Conservation (phyloP, 2,329 filamentous ascomycete genomes). For the Coniochaeta prunicola region DNA sequence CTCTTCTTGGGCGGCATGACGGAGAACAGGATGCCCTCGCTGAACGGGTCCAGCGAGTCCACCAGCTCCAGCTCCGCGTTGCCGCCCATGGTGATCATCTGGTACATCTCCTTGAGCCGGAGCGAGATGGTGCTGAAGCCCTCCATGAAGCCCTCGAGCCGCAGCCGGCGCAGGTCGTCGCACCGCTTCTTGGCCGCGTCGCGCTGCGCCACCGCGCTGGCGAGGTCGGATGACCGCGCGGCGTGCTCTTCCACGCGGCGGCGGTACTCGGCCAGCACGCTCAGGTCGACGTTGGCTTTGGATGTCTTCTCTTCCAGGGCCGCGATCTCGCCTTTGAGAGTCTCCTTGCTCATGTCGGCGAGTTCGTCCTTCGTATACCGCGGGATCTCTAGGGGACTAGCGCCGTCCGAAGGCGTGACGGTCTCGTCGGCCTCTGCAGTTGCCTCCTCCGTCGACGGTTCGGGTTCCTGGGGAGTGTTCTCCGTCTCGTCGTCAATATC, state of each 20-base stretch:
- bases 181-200: constrained; percentile 87
- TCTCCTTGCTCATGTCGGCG: constrained; percentile 56
- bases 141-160: constrained; percentile 96
- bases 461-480: constrained; percentile 15
- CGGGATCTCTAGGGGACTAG: constrained; percentile 56
- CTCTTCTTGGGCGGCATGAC: constrained; percentile 99
- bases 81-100: constrained; percentile 99
- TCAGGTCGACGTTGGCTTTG: constrained; percentile 79
- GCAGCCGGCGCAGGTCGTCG: constrained; percentile 82
- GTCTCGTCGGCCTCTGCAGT: constrained; percentile 22
- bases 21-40: constrained; percentile 91
- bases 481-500: constrained; percentile 15
- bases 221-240: constrained; percentile 65
- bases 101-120: constrained; percentile 98
- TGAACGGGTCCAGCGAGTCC: constrained; percentile 92
- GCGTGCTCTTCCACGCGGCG: constrained; percentile 31
- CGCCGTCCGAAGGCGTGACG: constrained; percentile 14
- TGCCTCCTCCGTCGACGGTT: constrained; percentile 20
- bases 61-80: constrained; percentile 97
- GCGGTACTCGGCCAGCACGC: constrained; percentile 50
- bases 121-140: constrained; percentile 92
- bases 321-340: constrained; percentile 54
- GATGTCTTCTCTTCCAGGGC: constrained; percentile 65
- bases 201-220: constrained; percentile 66
- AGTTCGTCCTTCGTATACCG: constrained; percentile 69